Percentiles rank a stretch among this genome's conserved stretches.
These are phyloP conservation scores for Verticillium alfalfae DNA, from an alignment of 2,329 filamentous ascomycete species.

Conservation along the genomic window DNA sequence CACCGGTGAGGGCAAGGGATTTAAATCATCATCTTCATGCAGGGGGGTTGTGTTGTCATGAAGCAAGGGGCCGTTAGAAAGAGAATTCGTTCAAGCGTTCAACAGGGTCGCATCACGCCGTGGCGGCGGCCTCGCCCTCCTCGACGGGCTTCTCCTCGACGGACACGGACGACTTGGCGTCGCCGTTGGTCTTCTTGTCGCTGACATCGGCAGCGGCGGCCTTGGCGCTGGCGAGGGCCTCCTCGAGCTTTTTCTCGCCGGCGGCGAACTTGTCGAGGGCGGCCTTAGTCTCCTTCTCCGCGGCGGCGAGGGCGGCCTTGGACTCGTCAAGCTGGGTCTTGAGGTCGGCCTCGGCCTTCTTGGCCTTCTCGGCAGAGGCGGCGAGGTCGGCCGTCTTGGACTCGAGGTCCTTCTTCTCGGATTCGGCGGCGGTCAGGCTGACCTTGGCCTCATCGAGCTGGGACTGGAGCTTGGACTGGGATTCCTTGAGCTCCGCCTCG, in stretches of 20 bases:
- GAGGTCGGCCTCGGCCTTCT: slow-evolving; percentile 5
- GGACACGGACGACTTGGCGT: not conserved
- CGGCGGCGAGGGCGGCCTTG: slow-evolving; percentile 1
- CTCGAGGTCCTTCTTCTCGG: slow-evolving; percentile 7
- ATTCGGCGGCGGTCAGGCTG: slow-evolving; percentile 3
- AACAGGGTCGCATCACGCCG: not conserved
- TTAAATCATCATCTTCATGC: not conserved
- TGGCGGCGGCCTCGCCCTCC: not conserved
- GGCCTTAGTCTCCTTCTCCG: slow-evolving; percentile 7
- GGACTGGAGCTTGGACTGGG: slow-evolving; percentile 6
- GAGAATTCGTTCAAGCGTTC: not conserved
- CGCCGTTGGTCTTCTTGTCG: not conserved
- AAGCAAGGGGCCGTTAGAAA: not conserved
- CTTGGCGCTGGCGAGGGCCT: slow-evolving; percentile 8
- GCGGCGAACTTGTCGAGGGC: slow-evolving; percentile 5
- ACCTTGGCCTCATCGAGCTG: slow-evolving; percentile 4
- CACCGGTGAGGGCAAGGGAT: not conserved
- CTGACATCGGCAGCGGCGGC: slow-evolving; percentile 13
- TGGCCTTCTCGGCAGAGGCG: slow-evolving; percentile 10
- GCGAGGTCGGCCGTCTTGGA: not conserved
- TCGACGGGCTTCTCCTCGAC: not conserved
- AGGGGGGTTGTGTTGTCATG: not conserved
- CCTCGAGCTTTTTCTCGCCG: slow-evolving; percentile 7
- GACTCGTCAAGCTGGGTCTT: slow-evolving; percentile 5
- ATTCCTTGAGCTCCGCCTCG: slow-evolving; percentile 4